Evolutionary conservation across 2,329 filamentous ascomycete species (phyloP).

Genomic region (Aureobasidium vineae): DNA sequence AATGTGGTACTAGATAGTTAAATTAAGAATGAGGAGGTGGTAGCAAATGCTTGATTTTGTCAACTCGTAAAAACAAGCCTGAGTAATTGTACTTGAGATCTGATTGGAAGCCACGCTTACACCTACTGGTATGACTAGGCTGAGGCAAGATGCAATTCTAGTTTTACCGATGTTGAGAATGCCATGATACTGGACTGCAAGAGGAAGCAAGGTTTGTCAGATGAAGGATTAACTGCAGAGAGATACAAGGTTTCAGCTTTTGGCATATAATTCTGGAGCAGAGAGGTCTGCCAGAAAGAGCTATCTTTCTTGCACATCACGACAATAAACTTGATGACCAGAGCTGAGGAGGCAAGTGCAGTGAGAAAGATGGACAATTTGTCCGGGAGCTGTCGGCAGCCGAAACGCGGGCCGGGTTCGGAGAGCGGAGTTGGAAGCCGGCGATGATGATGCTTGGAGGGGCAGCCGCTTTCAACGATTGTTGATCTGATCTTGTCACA

Average conservation of each 20-base stretch:
- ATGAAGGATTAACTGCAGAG: neutral
- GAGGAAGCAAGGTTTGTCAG: neutral
- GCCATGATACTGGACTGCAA: neutral
- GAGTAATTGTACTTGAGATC: neutral
- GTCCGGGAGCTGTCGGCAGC: neutral
- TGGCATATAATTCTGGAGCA: too few relatives aligned
- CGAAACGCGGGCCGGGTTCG: neutral
- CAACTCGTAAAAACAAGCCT: neutral
- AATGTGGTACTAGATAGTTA: neutral
- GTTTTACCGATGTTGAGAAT: neutral
- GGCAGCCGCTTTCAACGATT: neutral
- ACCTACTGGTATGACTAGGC: neutral
- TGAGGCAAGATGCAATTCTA: neutral
- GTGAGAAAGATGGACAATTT: neutral
- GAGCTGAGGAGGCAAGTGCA: neutral
- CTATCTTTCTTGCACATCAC: too few relatives aligned
- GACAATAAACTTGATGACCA: neutral
- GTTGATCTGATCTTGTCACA: neutral
- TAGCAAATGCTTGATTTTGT: neutral
- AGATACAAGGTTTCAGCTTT: neutral
- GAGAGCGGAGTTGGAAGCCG: neutral
- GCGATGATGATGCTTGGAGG: constrained; percentile 3
- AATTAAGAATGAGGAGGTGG: neutral
- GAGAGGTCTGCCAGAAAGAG: too few relatives aligned
- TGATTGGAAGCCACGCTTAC: neutral